A percentile compares a stretch with the other conserved stretches of the same genome.
phyloP scores from a whole-genome alignment of 805 yeast genomes.

The Nakazawaea ishiwadae region DNA sequence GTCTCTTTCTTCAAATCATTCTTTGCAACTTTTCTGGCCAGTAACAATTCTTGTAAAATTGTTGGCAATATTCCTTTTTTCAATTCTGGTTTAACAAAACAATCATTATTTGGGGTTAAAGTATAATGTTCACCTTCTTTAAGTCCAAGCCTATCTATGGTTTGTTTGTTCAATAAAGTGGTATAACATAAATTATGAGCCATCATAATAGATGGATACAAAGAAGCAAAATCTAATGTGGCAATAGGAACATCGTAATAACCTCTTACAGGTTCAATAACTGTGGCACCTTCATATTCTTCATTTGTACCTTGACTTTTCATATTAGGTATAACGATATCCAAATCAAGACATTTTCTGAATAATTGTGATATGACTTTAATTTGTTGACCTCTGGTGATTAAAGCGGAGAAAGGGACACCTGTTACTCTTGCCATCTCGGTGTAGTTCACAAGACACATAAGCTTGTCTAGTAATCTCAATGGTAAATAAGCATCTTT shows the following conservation, averaged over 20 bases:
- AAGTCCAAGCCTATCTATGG: constrained; percentile 61
- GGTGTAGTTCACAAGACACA: constrained; percentile 95
- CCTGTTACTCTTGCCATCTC: constrained; percentile 99
- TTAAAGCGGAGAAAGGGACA: constrained; percentile 87
- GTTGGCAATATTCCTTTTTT: constrained; percentile 90
- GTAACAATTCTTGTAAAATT: constrained; percentile 79
- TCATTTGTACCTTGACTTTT: constrained; percentile 76
- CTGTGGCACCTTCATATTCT: constrained; percentile 99
- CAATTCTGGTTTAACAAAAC: constrained; percentile 64
- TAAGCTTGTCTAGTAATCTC: constrained; percentile 81
- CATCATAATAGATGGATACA: constrained; percentile 99
- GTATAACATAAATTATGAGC: constrained; percentile 97
- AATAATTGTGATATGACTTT: constrained; percentile 94
- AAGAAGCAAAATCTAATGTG: constrained; percentile 93
- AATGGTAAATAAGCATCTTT: constrained; percentile 94
- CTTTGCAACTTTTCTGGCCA: constrained; percentile 92
- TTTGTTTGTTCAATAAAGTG: constrained; percentile 65
- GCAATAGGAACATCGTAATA: constrained; percentile 97
- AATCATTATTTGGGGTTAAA: constrained; percentile 87
- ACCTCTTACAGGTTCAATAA: constrained; percentile 93
- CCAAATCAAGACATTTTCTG: constrained; percentile 84
- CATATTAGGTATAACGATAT: constrained; percentile 88
- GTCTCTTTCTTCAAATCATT: constrained; percentile 85
- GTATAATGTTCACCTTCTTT: constrained; percentile 75
- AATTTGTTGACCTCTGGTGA: constrained; percentile 95